Conservation (phyloP, 257 asterid species). For the Solanum pimpinellifolium region DNA sequence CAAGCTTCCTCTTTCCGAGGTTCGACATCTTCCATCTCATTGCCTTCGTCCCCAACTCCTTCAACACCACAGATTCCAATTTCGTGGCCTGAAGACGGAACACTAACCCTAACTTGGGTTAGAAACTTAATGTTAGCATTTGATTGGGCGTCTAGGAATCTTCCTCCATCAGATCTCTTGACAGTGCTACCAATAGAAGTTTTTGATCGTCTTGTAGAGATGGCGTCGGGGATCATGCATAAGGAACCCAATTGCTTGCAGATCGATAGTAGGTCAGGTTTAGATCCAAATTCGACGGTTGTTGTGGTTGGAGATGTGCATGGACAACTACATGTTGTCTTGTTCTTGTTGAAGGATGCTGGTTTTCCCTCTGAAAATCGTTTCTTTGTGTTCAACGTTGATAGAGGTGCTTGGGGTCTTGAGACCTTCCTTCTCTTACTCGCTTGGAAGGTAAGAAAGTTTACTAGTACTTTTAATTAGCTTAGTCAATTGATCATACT, state of each 20-base stretch:
- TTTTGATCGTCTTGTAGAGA: too few relatives aligned
- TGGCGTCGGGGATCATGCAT: too few relatives aligned
- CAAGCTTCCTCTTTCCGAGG: too few relatives aligned
- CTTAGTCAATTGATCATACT: too few relatives aligned
- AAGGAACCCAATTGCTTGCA: neutral
- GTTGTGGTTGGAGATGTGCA: neutral
- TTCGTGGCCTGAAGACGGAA: neutral
- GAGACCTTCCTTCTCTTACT: neutral
- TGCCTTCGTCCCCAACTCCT: neutral
- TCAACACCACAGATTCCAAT: neutral
- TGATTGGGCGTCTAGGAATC: neutral
- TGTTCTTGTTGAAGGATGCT: neutral
- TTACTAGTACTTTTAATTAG: neutral
- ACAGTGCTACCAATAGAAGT: too few relatives aligned
- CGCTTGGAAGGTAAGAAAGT: neutral
- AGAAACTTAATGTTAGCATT: neutral
- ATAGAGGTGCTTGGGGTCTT: neutral
- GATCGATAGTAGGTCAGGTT: neutral
- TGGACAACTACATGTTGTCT: neutral
- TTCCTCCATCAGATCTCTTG: too few relatives aligned
- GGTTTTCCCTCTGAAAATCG: neutral
- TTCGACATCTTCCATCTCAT: neutral
- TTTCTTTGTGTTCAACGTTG: neutral
- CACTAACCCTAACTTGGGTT: neutral
- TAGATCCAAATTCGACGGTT: neutral